Evolutionary conservation across 129 eudicot species (phyloP), one percentile per base, ranked within the genome.

Genomic region (Helichrysum umbraculigerum): DNA sequence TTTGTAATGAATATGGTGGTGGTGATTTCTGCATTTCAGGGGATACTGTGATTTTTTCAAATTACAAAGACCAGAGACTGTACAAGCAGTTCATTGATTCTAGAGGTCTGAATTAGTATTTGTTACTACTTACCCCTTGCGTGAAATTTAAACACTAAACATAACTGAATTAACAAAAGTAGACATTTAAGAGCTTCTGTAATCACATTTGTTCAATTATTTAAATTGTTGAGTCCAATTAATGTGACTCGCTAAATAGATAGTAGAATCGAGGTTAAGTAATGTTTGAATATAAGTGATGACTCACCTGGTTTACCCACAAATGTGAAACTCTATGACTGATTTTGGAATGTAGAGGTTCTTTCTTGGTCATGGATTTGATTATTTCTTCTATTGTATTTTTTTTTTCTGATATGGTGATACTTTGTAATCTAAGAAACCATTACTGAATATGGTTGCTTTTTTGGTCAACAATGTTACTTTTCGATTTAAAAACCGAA

Each of bases 1-100:
- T 74, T 37, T 85, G 71, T 57, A 81, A 85, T 29, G 85, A 85
- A 54, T 85, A 78, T 12, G 88, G 88, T 20, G 88, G 86, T 66
- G 86, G 84, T 12, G 86, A 84, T 82, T 85, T 85, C 62, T 44
- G 56, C 1, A 51, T 78, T 75, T 59, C 70, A 19, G 84, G 79
- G 52, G 77, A 78, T 41, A 12, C 59, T 7, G 60, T 82, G 1
- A 51, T 85, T 34, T 85, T 78, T 72, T 85, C 86, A 7, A 78
- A 85, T 82, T 78, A 66, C 33, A 60, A 78, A 6, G 88, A 82
- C 50, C 86, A 85, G 54, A 78, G 84, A 57, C 83, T 85, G 47
- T 85, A 85, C 76, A 82, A 60, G 50, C 86, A 85, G 42, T 52
- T 42, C 1, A 81, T 78, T 39, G 10, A 5, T 58, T 81, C 78